Base-by-base conservation (phyloP, 2,329 filamentous ascomycete species). In the Neospermospora avenae region DNA sequence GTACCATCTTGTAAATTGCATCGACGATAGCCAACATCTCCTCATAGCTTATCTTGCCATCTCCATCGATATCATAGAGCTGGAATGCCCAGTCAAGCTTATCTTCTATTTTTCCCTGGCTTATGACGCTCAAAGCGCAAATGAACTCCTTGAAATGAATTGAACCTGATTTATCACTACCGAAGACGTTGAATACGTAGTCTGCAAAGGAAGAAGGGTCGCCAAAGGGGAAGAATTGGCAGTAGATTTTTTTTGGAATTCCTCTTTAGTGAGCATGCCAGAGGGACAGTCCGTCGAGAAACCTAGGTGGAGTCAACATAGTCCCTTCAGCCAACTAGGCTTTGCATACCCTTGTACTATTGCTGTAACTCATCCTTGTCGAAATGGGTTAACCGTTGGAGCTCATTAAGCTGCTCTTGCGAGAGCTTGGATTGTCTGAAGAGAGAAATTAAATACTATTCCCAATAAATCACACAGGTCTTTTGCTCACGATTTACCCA, bases 111-210 rank as follows among this genome's bases (percentile, higher is more conserved):
- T 96, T 96, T 73, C 95, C 95, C 69, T 95, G 86, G 77, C 91
- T 96, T 54, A 95, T 99, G 72, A 99, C 93, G 76, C 91, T 96
- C 65, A 99, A 80, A 28, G 95, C 95, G 79, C 93, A 97, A 77
- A 99, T 99, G 78, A 99, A 99, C 77, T 99, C 95, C 76, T 98
- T 98, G 78, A 99, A 99, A 78, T 99, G 95, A 74, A 99, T 99
- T 68, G 90, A 93, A 67, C 95, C 95, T 46, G 91, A 96, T 73
- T 96, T 96, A 78, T 99, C 95, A 73, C 91, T 90, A 76, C 99
- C 95, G 76, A 99, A 99, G 41, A 99, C 95, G 70, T 97, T 96
- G 81, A 99, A 99, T 63, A 99, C 95, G 75, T 98, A 98, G 78
- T 98, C 93, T 74, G 95, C 95, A 74, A 99, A 99, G 2, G 91